phyloP scores from a whole-genome alignment of 1,284 basidiomycete species.

The Trichosporon faecale region DNA sequence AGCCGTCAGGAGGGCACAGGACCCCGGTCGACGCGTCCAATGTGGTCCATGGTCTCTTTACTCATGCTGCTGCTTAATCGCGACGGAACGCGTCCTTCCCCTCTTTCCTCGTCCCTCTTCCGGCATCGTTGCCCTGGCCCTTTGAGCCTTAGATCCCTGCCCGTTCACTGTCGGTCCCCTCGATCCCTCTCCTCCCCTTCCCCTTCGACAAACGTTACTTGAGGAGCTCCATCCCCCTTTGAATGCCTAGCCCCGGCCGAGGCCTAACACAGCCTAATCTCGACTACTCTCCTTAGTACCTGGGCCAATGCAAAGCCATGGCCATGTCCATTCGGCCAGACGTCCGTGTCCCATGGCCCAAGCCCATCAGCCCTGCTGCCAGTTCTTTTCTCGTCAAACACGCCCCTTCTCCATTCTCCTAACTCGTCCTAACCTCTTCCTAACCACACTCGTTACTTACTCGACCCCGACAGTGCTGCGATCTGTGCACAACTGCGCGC shows the following conservation, averaged over 20 bases:
- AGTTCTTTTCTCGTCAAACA: not conserved
- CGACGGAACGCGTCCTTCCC: not conserved
- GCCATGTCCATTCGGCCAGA: not conserved
- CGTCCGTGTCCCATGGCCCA: not conserved
- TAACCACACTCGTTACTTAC: slow-evolving; percentile 9
- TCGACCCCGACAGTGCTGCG: not conserved
- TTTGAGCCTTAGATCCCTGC: not conserved
- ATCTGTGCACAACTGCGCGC: not conserved
- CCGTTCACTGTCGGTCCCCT: too few relatives aligned
- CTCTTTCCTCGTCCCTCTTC: not conserved
- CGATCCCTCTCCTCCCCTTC: not conserved
- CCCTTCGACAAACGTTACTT: not conserved
- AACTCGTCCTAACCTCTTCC: not conserved
- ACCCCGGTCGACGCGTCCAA: not conserved
- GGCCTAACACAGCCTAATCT: not conserved
- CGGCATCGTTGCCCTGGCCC: not conserved
- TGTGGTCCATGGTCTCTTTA: not conserved
- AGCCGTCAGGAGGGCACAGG: too few relatives aligned
- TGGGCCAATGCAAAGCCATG: too few relatives aligned
- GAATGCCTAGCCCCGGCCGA: not conserved
- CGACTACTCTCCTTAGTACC: too few relatives aligned
- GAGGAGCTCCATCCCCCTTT: not conserved
- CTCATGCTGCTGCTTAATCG: not conserved
- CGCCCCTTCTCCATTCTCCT: not conserved
- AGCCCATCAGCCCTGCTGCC: not conserved